Evolutionary conservation across 129 eudicot genomes (phyloP).

Genomic region (Mikania micrantha): DNA sequence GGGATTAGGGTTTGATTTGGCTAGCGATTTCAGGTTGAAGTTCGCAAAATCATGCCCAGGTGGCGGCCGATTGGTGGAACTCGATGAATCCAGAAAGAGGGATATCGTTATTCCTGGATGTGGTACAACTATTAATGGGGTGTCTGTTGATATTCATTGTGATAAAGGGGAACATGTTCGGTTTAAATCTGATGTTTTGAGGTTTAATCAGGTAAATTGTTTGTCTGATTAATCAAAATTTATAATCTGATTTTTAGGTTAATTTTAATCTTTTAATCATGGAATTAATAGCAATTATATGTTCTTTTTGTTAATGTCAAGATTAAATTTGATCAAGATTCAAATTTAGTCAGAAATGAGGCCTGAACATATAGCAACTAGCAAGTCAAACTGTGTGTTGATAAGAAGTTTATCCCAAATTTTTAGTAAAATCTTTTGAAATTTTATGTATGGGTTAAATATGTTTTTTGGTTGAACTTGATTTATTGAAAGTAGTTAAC

Average conservation of each 20-base stretch:
- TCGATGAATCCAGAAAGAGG: constrained; percentile 28
- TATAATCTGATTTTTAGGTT: background rate
- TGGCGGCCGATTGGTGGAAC: constrained; percentile 37
- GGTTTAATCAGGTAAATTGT: constrained; percentile 61
- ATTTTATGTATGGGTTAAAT: background rate
- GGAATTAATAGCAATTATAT: background rate
- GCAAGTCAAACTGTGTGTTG: background rate
- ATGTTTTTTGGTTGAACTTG: background rate
- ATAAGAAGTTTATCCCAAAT: background rate
- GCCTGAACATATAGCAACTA: background rate
- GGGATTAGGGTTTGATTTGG: constrained; percentile 88
- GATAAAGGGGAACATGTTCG: constrained; percentile 91
- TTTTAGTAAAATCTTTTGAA: background rate
- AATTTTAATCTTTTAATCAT: background rate
- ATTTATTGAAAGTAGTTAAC: background rate
- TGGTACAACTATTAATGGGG: constrained; percentile 46
- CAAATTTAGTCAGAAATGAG: background rate
- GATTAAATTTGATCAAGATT: background rate
- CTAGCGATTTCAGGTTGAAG: constrained; percentile 83
- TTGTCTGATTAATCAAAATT: too few relatives aligned
- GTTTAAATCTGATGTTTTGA: constrained; percentile 86
- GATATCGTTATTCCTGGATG: constrained; percentile 63
- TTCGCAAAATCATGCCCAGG: constrained; percentile 55
- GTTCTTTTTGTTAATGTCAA: background rate
- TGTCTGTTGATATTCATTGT: constrained; percentile 65